Evolutionary conservation across 2,329 filamentous ascomycete genomes (phyloP), one percentile per base, ranked within the genome.

Genomic region (Capronia americana): DNA sequence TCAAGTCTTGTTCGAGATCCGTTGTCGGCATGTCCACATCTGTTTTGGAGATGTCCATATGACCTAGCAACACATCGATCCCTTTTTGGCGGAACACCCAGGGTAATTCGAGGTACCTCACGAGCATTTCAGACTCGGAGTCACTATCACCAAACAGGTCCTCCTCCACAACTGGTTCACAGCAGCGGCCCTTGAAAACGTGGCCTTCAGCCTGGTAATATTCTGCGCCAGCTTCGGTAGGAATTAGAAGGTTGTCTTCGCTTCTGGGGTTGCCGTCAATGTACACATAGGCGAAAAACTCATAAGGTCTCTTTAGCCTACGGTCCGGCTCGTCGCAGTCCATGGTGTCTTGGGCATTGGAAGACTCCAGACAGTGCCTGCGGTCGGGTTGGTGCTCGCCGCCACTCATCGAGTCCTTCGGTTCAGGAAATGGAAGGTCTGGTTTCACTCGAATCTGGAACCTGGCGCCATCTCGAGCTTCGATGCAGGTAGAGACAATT

Each of bases 31-130:
- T 53, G 20, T 64, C 41, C 28, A 57, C 38, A 17, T 65, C 61
- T 1, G 38, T 23, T 12, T 34, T 28, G 2, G 51, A 55, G 41
- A 69, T 57, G 44, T 57, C 55, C 61, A 66, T 57, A 11, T 64
- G 44, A n/a, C 57, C 44, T 17, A 69, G 48, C 41, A 66, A 38
- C 10, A 63, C 64, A 51, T 69, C 67, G 44, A 69, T 67, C 23
- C 65, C 65, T 48, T 51, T 63, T n/a, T 59, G 34, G 17, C 61
- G 57, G 26, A 68, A 65, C 5, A 64, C 32, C 65, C 65, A 67
- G 23, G 53, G 55, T 26, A 46, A 28, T 17, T 58, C 20, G 4
- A 28, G 46, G 24, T 46, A 48, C 14, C 12, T 32, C 12, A 23
- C 7, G 24, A 6, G 10, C 24, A 12, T 11, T 38, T 12, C 57